These are phyloP conservation scores for Volutella citrinella DNA, from an alignment of 2,329 filamentous ascomycete species.

Conservation along the genomic window DNA sequence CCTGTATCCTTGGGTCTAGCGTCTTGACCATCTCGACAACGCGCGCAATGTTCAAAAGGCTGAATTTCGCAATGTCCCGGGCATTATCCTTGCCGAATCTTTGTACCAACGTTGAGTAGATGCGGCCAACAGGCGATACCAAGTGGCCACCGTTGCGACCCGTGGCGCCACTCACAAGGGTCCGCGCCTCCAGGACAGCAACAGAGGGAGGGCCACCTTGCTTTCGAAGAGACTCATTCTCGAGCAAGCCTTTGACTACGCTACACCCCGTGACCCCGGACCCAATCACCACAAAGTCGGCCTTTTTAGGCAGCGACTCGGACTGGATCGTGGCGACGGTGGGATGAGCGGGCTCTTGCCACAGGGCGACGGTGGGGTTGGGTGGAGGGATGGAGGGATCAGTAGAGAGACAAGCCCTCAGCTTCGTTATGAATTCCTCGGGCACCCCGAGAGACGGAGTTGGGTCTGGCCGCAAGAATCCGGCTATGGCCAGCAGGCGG, in stretches of 20 bases:
- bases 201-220: too few species aligned
- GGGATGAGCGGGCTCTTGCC: conserved; percentile 19
- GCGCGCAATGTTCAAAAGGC: background rate
- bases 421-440: too few species aligned
- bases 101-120: conserved; percentile 3
- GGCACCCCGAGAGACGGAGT: too few species aligned
- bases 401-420: too few species aligned
- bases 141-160: too few species aligned
- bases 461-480: too few species aligned
- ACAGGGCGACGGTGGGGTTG: conserved; percentile 33
- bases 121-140: conserved; percentile 29
- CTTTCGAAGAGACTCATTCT: conserved; percentile 2
- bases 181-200: conserved; percentile 26
- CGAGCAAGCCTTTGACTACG: conserved; percentile 29
- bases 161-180: conserved; percentile 25
- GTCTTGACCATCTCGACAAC: background rate
- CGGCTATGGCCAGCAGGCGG: too few species aligned
- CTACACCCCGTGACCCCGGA: conserved; percentile 34
- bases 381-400: conserved; percentile 34
- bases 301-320: conserved; percentile 8
- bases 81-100: conserved; percentile 8
- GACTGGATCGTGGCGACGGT: conserved; percentile 3
- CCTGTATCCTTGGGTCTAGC: background rate
- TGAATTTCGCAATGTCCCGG: conserved; percentile 1
- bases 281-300: conserved; percentile 34